Percentiles rank a stretch among this genome's conserved stretches.
These are phyloP conservation scores for Aspergillus carbonarius DNA, from an alignment of 2,329 filamentous ascomycete species.

Conservation along the genomic window DNA sequence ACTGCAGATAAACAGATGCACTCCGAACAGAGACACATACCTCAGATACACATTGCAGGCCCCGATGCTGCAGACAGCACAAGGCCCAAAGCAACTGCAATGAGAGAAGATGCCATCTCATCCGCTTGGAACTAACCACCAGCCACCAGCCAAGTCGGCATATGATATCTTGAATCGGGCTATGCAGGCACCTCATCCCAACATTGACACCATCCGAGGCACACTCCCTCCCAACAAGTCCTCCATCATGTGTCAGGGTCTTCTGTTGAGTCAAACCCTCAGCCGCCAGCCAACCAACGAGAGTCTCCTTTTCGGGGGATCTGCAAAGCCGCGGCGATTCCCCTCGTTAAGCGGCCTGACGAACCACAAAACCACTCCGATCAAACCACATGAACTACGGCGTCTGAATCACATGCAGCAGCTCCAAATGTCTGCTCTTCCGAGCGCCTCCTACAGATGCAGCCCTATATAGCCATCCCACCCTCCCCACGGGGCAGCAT, in stretches of 20 bases:
- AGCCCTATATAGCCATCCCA: conserved; percentile 2
- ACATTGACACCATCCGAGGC: background rate
- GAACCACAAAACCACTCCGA: background rate
- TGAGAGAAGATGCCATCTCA: background rate
- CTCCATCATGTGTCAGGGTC: background rate
- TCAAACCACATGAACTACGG: conserved; percentile 1
- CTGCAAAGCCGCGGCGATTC: conserved; percentile 15
- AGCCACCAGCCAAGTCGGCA: background rate
- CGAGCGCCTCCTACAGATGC: background rate
- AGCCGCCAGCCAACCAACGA: background rate
- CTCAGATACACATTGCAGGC: too few species aligned
- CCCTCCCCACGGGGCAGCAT: background rate
- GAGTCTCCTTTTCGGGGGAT: conserved; percentile 10
- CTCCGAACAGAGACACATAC: background rate
- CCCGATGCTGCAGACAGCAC: too few species aligned
- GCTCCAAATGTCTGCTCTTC: background rate
- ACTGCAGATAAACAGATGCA: background rate
- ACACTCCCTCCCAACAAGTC: background rate
- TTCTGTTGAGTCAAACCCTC: background rate
- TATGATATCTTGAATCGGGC: background rate
- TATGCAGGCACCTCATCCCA: background rate
- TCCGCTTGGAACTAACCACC: background rate
- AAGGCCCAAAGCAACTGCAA: too few species aligned
- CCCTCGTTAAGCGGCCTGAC: background rate
- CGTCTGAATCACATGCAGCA: background rate